Evolutionary conservation across 768 basidiomycete species (phyloP).

Genomic region (Mycena kentingensis): DNA sequence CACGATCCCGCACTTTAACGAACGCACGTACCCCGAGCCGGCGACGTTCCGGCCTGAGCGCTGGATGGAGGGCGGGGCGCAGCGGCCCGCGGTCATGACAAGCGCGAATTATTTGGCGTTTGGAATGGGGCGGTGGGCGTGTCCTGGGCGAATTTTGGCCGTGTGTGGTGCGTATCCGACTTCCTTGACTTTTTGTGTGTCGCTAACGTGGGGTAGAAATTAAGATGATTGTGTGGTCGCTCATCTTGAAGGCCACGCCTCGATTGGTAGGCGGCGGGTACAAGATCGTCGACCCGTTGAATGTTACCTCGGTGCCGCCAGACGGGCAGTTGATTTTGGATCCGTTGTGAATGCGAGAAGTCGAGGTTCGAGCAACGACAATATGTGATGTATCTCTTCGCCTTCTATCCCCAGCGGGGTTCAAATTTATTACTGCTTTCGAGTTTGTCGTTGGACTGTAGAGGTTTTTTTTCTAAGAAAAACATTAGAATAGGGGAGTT

Average conservation of each 20-base stretch:
- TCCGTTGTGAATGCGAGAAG: too few relatives aligned
- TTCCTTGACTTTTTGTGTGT: not conserved
- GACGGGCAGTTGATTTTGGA: constrained; percentile 17
- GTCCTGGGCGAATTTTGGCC: constrained; percentile 35
- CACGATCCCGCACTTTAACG: constrained; percentile 31
- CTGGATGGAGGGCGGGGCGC: constrained; percentile 30
- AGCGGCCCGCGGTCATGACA: constrained; percentile 32
- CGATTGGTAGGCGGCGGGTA: constrained; percentile 31
- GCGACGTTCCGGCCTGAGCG: constrained; percentile 30
- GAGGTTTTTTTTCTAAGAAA: too few relatives aligned
- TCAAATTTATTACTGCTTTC: too few relatives aligned
- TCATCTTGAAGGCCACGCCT: constrained; percentile 33
- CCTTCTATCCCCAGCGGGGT: too few relatives aligned
- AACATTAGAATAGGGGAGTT: too few relatives aligned
- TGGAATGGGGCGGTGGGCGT: constrained; percentile 37
- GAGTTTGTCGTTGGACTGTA: too few relatives aligned
- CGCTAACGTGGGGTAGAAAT: constrained; percentile 26
- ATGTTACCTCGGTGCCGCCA: constrained; percentile 28
- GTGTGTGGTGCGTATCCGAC: constrained; percentile 28
- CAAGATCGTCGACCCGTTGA: constrained; percentile 35
- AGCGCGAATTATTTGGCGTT: constrained; percentile 34
- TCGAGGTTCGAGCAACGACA: too few relatives aligned
- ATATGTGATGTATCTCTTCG: too few relatives aligned
- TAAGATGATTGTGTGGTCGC: constrained; percentile 35
- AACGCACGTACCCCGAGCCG: constrained; percentile 28